Base-by-base conservation (phyloP, 192 early-diverging fungal genomes). In the Borealophlyctis nickersoniae region DNA sequence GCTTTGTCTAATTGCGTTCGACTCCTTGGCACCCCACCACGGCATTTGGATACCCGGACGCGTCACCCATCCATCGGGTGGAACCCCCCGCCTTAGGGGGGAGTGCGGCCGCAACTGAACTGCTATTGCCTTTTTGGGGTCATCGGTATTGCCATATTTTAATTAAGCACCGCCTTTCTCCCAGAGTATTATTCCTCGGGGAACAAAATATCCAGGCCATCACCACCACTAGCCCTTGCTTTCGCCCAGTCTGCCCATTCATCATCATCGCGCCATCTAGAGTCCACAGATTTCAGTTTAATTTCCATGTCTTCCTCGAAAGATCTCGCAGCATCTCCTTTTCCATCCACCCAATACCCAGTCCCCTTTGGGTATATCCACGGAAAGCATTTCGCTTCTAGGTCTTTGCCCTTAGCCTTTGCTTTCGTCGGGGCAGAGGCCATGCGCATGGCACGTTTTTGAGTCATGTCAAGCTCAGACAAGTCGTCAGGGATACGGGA, bases 351-450 rank as follows among this genome's bases (percentile, higher is more conserved):
- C 39, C 39, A 45, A 45, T 45, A 45, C 19, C 39, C 39, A 45
- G 39, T 45, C 39, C 39, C 39, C 39, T 45, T 45, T 13, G 39
- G 39, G 39, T 45, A 45, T 13, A 45, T 45, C 39, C 39, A 45
- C 39, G 39, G 39, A 19, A 45, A 45, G 19, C 7, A 19, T 19
- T 45, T 45, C 39, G 9, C 39, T 19, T 45, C 39, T 19, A 45
- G 19, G 9, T 45, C 39, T 19, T 45, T 45, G 39, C 19, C 39
- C 9, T 45, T 45, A 7, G 7, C 19, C 39, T 45, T 45, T 7
- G 19, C 39, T 19, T 45, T 45, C 7, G 39, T 13, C 9, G 39
- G 39, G 9, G 19, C 7, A 19, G 7, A 7, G 9, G 7, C 19
- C 19, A 13, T 45, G 39, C 39, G 39, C 7, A 45, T 7, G 39